Evolutionary conservation across 306 rosid genomes (phyloP).

Genomic region (Neltuma alba): DNA sequence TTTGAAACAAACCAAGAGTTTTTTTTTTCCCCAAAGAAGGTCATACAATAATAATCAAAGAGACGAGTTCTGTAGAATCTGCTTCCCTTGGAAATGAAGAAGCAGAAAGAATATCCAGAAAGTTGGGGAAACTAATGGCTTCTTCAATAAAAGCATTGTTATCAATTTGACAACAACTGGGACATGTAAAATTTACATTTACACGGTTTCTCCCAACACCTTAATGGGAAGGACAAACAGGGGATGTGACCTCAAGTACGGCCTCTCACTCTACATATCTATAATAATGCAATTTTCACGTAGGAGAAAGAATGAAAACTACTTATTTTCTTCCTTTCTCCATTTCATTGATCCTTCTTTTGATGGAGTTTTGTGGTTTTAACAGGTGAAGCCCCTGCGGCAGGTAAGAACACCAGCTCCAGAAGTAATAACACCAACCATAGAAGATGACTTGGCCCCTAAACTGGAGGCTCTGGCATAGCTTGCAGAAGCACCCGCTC

Average conservation of each 20-base stretch:
- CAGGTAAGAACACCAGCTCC: slow-evolving; percentile 77
- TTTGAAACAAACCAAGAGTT: not conserved
- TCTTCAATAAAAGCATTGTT: slow-evolving; percentile 34
- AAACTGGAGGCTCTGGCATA: slow-evolving; percentile 99
- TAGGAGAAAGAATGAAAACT: slow-evolving; percentile 58
- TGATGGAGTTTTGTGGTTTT: slow-evolving; percentile 35
- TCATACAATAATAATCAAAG: slow-evolving; percentile 12
- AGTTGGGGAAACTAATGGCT: slow-evolving; percentile 21
- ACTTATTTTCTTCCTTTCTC: slow-evolving; percentile 52
- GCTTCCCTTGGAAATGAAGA: slow-evolving; percentile 30
- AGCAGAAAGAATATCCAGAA: not conserved
- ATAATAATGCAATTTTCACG: slow-evolving; percentile 48
- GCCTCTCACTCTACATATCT: slow-evolving; percentile 53
- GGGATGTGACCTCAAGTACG: slow-evolving; percentile 41
- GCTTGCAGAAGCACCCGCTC: slow-evolving; percentile 73
- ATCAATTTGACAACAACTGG: slow-evolving; percentile 50
- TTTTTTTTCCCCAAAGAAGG: slow-evolving; percentile 18
- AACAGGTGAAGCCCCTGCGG: slow-evolving; percentile 71
- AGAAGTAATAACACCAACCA: slow-evolving; percentile 77
- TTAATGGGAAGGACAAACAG: slow-evolving; percentile 52
- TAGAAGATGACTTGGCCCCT: slow-evolving; percentile 89
- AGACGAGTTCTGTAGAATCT: slow-evolving; percentile 1
- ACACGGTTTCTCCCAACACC: slow-evolving; percentile 43
- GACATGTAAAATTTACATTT: slow-evolving; percentile 61
- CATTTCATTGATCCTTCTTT: slow-evolving; percentile 30